phyloP scores from a whole-genome alignment of 2,329 filamentous ascomycete species.

The Alternaria ventricosa region DNA sequence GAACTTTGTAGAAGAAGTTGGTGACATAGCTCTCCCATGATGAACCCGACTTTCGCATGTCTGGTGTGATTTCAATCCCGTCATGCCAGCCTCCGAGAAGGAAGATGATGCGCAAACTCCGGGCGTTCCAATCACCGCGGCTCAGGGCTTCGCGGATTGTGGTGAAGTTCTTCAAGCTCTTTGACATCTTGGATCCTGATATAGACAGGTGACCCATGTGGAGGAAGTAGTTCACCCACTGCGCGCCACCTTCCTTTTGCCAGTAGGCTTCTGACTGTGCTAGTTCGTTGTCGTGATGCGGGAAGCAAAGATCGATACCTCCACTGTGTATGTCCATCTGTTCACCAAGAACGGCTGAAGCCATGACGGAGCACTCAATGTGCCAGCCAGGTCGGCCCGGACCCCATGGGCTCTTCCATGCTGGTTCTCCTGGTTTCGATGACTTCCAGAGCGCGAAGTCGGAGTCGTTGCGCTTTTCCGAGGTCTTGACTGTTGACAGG shows the following conservation, averaged over 20 bases:
- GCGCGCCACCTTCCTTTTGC: slow-evolving; percentile 55
- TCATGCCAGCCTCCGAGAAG: slow-evolving; percentile 89
- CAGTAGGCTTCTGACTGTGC: slow-evolving; percentile 91
- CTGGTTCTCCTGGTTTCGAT: slow-evolving; percentile 89
- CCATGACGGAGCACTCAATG: slow-evolving; percentile 97
- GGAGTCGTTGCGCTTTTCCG: slow-evolving; percentile 74
- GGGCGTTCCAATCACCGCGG: slow-evolving; percentile 73
- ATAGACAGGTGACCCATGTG: slow-evolving; percentile 95
- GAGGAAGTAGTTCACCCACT: slow-evolving; percentile 95
- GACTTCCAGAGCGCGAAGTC: slow-evolving; percentile 97
- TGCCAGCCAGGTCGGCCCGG: slow-evolving; percentile 92
- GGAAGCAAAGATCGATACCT: slow-evolving; percentile 86
- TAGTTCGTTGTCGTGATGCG: slow-evolving; percentile 81
- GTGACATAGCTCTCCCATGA: slow-evolving; percentile 83
- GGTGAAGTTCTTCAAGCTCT: slow-evolving; percentile 93
- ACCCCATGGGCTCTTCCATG: slow-evolving; percentile 89
- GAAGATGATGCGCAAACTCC: slow-evolving; percentile 84
- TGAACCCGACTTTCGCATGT: slow-evolving; percentile 75
- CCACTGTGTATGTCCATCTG: slow-evolving; percentile 93
- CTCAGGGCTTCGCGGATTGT: slow-evolving; percentile 84
- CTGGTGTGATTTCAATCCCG: slow-evolving; percentile 86
- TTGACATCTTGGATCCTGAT: slow-evolving; percentile 92
- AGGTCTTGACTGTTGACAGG: slow-evolving; percentile 61
- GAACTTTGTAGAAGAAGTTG: slow-evolving; percentile 69
- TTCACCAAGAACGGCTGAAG: slow-evolving; percentile 81